Evolutionary conservation across 129 eudicot species (phyloP).

Genomic region (Pulicaria dysenterica): DNA sequence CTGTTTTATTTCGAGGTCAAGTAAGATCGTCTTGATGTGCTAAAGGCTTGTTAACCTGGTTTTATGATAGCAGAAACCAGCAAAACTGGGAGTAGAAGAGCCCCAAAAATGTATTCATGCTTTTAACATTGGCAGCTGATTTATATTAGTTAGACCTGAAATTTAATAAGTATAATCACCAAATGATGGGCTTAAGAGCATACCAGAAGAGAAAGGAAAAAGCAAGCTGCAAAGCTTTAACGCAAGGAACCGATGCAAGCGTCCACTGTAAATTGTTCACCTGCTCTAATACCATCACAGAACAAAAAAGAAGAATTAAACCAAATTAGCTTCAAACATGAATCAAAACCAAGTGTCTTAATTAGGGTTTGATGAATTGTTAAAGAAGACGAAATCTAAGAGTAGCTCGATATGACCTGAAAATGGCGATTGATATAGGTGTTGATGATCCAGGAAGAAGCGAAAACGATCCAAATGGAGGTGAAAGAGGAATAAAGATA

Average conservation of each 20-base stretch:
- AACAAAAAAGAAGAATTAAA: conserved; percentile 12
- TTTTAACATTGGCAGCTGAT: too few relatives aligned
- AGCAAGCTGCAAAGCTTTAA: conserved; percentile 74
- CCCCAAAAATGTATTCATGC: too few relatives aligned
- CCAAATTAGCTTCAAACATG: background rate
- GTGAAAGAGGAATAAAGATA: conserved; percentile 63
- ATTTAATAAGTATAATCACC: background rate
- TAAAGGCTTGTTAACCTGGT: too few relatives aligned
- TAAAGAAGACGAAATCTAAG: too few relatives aligned
- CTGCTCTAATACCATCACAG: conserved; percentile 64
- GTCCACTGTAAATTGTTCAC: conserved; percentile 87
- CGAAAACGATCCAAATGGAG: conserved; percentile 68
- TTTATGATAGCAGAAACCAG: too few relatives aligned
- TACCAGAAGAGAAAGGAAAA: conserved; percentile 92
- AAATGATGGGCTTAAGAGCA: conserved; percentile 3
- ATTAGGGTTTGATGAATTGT: background rate
- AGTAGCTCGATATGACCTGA: conserved; percentile 53
- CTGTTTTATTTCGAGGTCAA: too few relatives aligned
- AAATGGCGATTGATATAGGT: conserved; percentile 68
- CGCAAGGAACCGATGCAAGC: conserved; percentile 80
- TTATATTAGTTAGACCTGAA: too few relatives aligned
- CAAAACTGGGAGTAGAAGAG: too few relatives aligned
- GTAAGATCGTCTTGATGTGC: too few relatives aligned
- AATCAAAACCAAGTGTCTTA: background rate
- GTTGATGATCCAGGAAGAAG: conserved; percentile 73